phyloP scores from a whole-genome alignment of 306 rosid genomes.

The Cicer bijugum region DNA sequence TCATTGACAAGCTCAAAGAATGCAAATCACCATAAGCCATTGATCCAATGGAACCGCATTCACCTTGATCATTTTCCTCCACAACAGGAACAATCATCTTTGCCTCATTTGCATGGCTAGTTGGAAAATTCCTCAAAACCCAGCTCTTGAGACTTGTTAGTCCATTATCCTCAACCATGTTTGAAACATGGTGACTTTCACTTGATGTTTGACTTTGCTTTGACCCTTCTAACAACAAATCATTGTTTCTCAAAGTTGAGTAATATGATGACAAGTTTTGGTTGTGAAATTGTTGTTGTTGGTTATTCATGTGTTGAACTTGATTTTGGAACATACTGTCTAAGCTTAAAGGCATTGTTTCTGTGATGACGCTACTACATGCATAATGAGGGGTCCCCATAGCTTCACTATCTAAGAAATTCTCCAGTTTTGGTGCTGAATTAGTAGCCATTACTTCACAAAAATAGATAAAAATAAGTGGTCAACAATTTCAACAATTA shows the following conservation, averaged over 20 bases:
- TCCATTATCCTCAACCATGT: conserved; percentile 46
- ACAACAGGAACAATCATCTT: conserved; percentile 58
- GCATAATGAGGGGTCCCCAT: conserved; percentile 78
- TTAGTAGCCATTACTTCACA: conserved; percentile 59
- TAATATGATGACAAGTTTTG: conserved; percentile 55
- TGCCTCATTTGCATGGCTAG: conserved; percentile 47
- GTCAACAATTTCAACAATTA: conserved; percentile 8
- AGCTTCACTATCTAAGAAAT: conserved; percentile 72
- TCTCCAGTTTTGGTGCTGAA: conserved; percentile 83
- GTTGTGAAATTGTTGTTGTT: conserved; percentile 43
- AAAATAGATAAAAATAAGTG: conserved; percentile 39
- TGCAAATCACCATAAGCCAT: conserved; percentile 72
- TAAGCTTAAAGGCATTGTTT: conserved; percentile 71
- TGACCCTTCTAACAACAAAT: conserved; percentile 51
- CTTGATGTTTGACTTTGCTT: conserved; percentile 50
- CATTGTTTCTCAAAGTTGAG: conserved; percentile 51
- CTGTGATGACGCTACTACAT: conserved; percentile 56
- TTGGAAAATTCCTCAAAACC: conserved; percentile 55
- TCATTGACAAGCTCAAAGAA: conserved; percentile 78
- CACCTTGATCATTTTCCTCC: conserved; percentile 59
- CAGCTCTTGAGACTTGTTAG: conserved; percentile 52
- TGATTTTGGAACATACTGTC: conserved; percentile 63
- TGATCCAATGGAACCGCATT: conserved; percentile 58
- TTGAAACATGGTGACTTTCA: conserved; percentile 54
- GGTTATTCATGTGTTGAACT: conserved; percentile 43